These are phyloP conservation scores for Plasmodium blacklocki DNA, from an alignment of 169 alveolate species.

Conservation along the genomic window DNA sequence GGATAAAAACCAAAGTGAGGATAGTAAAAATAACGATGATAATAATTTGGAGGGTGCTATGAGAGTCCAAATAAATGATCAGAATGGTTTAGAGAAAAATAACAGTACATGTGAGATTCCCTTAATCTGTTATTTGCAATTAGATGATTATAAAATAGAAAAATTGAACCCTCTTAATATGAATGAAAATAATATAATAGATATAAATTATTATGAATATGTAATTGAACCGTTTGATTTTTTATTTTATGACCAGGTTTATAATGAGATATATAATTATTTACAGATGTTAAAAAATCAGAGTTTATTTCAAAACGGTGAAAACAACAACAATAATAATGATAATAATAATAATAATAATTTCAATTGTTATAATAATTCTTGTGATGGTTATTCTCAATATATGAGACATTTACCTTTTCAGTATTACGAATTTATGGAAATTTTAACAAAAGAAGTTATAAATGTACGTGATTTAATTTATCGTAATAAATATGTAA, in stretches of 20 bases:
- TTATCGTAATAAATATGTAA: slow-evolving; percentile 57
- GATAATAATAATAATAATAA: background rate
- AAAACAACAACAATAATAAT: no score
- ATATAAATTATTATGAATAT: slow-evolving; percentile 66
- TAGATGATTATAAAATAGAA: slow-evolving; percentile 11
- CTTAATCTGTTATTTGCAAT: background rate
- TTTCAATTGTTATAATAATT: background rate
- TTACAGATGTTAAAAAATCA: slow-evolving; percentile 15
- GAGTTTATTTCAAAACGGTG: background rate
- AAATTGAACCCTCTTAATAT: slow-evolving; percentile 40
- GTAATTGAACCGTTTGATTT: slow-evolving; percentile 59
- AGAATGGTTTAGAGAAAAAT: background rate
- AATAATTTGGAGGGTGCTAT: background rate
- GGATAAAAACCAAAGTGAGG: no score
- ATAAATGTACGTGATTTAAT: slow-evolving; percentile 58
- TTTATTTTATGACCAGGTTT: slow-evolving; percentile 44
- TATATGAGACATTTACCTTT: slow-evolving; percentile 23
- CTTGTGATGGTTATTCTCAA: background rate
- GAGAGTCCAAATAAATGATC: background rate
- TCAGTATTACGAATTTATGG: slow-evolving; percentile 30
- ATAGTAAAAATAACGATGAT: no score
- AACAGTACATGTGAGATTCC: no score
- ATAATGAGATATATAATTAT: slow-evolving; percentile 64
- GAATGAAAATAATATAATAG: slow-evolving; percentile 23
- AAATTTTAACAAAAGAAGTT: slow-evolving; percentile 46